Conservation (phyloP, 176 grass and related monocot species). For the Areca catechu region DNA sequence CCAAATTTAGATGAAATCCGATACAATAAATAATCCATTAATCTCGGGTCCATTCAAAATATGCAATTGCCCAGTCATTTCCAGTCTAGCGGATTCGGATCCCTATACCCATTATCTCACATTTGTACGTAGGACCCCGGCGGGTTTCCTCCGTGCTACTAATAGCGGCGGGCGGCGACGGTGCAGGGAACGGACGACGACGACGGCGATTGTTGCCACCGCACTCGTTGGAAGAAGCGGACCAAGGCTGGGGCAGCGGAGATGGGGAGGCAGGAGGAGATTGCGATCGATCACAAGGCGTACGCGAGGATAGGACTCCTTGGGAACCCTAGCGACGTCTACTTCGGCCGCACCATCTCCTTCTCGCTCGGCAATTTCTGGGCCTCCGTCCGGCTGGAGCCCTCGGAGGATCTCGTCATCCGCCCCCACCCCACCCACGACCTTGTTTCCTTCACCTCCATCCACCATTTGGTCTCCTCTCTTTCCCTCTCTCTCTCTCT, state of each 20-base stretch:
- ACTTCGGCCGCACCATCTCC: slow-evolving; percentile 49
- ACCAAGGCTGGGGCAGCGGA: not conserved
- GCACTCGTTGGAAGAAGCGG: no score
- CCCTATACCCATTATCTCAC: no score
- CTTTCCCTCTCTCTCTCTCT: not conserved
- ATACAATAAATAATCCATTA: no score
- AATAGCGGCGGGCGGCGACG: no score
- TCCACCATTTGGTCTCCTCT: slow-evolving; percentile 31
- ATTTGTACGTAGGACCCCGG: no score
- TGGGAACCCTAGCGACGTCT: slow-evolving; percentile 86
- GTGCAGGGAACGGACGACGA: no score
- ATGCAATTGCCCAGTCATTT: no score
- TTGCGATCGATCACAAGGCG: slow-evolving; percentile 29
- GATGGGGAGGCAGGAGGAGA: not conserved
- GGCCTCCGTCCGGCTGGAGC: slow-evolving; percentile 51
- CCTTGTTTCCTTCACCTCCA: slow-evolving; percentile 55
- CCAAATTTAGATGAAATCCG: no score
- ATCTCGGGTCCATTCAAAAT: no score
- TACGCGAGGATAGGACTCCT: slow-evolving; percentile 62
- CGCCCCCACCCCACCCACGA: slow-evolving; percentile 66
- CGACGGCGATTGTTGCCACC: no score
- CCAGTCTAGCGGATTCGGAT: no score
- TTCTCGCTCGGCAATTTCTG: slow-evolving; percentile 57
- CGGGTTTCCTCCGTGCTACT: no score
- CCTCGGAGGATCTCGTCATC: slow-evolving; percentile 47